Base-by-base conservation (phyloP, 495 filamentous ascomycete species). In the Aspergillus wentii region DNA sequence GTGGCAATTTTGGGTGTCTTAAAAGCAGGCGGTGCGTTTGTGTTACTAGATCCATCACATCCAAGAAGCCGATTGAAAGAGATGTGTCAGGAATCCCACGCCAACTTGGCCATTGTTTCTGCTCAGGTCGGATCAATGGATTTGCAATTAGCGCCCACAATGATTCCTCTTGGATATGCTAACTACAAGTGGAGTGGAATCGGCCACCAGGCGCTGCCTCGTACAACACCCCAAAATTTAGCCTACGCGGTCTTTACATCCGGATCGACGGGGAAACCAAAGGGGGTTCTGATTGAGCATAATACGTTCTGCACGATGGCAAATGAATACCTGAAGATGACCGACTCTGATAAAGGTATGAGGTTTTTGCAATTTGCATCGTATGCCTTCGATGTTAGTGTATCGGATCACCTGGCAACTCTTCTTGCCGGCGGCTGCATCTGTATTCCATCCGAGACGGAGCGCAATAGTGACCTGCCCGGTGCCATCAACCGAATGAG, bases 41-140 rank as follows among this genome's bases (percentile, higher is more conserved):
- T 78, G 4, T 54, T 56, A 1, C 45, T 81, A 5, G 73, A 79
- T 46, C 61, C 67, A 3, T 48, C 48, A 0, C 56, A 72, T 19
- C 75, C 76, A 1, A 50, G 58, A 38, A 59, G 59, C 17, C n/a
- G n/a, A n/a, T n/a, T n/a, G n/a, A n/a, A n/a, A n/a, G n/a, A n/a
- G n/a, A n/a, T n/a, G n/a, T n/a, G n/a, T n/a, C n/a, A n/a, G n/a
- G n/a, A n/a, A n/a, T n/a, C n/a, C n/a, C n/a, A n/a, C n/a, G n/a
- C n/a, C n/a, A n/a, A n/a, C n/a, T n/a, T n/a, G n/a, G n/a, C n/a
- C n/a, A n/a, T n/a, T n/a, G n/a, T n/a, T n/a, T n/a, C n/a, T n/a
- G n/a, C n/a, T n/a, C n/a, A n/a, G n/a, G n/a, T n/a, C n/a, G n/a
- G n/a, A n/a, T n/a, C n/a, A n/a, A n/a, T n/a, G n/a, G n/a, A n/a